Evolutionary conservation across 176 grass and related monocot genomes (phyloP).

Genomic region (Echinochloa phyllopogon): DNA sequence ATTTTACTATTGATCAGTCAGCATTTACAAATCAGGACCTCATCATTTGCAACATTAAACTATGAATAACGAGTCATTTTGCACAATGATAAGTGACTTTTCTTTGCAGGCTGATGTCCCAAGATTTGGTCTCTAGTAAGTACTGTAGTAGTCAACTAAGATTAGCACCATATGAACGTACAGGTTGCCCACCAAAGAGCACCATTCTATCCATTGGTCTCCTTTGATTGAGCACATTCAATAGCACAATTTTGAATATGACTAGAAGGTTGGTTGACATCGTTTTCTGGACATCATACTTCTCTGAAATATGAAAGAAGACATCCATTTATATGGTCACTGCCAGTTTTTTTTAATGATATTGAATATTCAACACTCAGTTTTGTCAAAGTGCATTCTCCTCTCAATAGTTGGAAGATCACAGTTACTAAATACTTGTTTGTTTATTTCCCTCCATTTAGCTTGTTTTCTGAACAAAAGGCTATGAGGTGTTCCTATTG

Average conservation of each 20-base stretch:
- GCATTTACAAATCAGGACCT: not conserved
- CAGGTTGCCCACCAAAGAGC: constrained; percentile 17
- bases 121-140: constrained; percentile 36
- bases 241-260: constrained; percentile 25
- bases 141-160: constrained; percentile 44
- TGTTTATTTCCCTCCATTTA: not conserved
- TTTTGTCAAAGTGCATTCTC: constrained; percentile 8
- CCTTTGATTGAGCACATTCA: constrained; percentile 31
- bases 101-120: constrained; percentile 16
- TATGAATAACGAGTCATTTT: not conserved
- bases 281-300: constrained; percentile 12
- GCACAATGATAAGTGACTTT: constrained; percentile 18
- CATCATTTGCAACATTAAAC: not conserved
- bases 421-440: not conserved
- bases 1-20: not conserved
- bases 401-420: not conserved
- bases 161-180: constrained; percentile 1
- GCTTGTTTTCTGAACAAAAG: not conserved
- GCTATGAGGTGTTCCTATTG: not conserved
- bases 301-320: constrained; percentile 6
- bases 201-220: constrained; percentile 28
- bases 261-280: constrained; percentile 30
- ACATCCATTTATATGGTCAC: constrained; percentile 9
- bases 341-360: constrained; percentile 28
- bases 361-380: constrained; percentile 13